These are phyloP conservation scores for Globisporangium okanoganense DNA, from an alignment of 352 stramenopile genomes.

Conservation along the genomic window DNA sequence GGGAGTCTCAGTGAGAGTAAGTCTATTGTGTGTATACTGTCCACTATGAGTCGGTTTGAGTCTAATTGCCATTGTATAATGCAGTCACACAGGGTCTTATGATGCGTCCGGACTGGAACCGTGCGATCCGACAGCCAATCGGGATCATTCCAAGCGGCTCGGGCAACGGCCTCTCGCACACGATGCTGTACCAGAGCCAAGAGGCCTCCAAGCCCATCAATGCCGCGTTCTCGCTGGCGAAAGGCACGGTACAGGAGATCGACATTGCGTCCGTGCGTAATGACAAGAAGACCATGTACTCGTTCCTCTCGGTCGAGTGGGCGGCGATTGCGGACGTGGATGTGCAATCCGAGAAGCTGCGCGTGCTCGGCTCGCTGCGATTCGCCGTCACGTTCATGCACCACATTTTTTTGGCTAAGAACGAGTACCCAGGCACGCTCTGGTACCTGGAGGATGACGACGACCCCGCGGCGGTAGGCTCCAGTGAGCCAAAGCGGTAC, in stretches of 20 bases:
- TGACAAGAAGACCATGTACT: slow-evolving; percentile 57
- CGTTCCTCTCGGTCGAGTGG: slow-evolving; percentile 82
- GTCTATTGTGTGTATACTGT: slow-evolving; percentile 6
- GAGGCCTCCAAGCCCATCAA: slow-evolving; percentile 45
- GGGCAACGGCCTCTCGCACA: slow-evolving; percentile 68
- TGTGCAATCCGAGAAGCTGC: slow-evolving; percentile 68
- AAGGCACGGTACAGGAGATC: slow-evolving; percentile 57
- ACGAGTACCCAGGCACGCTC: slow-evolving; percentile 53
- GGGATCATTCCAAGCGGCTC: slow-evolving; percentile 56
- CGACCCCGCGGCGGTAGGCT: slow-evolving; percentile 1
- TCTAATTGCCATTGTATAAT: neutral
- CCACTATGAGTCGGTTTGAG: neutral
- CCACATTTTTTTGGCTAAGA: slow-evolving; percentile 48
- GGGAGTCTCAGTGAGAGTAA: slow-evolving; percentile 63
- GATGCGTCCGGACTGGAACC: slow-evolving; percentile 64
- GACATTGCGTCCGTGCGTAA: slow-evolving; percentile 67
- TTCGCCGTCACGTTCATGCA: slow-evolving; percentile 64
- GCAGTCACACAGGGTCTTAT: slow-evolving; percentile 74
- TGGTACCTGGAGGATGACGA: slow-evolving; percentile 63
- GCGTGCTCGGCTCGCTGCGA: slow-evolving; percentile 50
- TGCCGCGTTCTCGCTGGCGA: slow-evolving; percentile 60
- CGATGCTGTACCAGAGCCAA: slow-evolving; percentile 47
- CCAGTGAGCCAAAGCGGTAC: slow-evolving; percentile 23
- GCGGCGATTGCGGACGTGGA: slow-evolving; percentile 83
- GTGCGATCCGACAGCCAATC: slow-evolving; percentile 59